phyloP scores from a whole-genome alignment of 345 rosid genomes.

The Toxicodendron radicans region DNA sequence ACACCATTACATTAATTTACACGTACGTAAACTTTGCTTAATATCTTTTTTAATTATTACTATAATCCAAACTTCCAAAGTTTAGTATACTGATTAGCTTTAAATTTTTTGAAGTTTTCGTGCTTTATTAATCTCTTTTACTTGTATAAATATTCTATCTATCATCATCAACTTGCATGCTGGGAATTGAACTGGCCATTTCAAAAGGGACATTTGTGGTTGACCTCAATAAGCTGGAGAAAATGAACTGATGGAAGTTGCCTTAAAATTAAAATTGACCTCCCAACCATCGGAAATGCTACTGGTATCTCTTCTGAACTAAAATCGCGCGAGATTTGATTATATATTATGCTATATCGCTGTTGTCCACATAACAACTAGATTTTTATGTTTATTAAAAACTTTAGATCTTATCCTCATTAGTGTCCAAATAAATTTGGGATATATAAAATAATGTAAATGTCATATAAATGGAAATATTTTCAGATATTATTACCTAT shows the following conservation, averaged over 20 bases:
- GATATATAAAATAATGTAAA: too few relatives aligned
- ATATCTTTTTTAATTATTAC: not conserved
- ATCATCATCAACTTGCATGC: not conserved
- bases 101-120: not conserved
- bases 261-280: slow-evolving; percentile 1
- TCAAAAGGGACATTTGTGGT: not conserved
- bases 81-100: not conserved
- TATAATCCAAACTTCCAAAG: not conserved
- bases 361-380: not conserved
- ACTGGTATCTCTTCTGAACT: not conserved
- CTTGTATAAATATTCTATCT: not conserved
- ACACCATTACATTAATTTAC: too few relatives aligned
- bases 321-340: not conserved
- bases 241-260: not conserved
- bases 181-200: not conserved
- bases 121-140: not conserved
- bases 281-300: not conserved
- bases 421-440: not conserved
- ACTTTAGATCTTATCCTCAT: not conserved
- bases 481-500: too few relatives aligned
- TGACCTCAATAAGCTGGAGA: not conserved
- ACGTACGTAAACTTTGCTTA: not conserved
- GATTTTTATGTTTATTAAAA: not conserved
- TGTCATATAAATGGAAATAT: too few relatives aligned
- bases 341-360: not conserved